Conservation (phyloP, 306 rosid species). For the Argentina anserina region DNA sequence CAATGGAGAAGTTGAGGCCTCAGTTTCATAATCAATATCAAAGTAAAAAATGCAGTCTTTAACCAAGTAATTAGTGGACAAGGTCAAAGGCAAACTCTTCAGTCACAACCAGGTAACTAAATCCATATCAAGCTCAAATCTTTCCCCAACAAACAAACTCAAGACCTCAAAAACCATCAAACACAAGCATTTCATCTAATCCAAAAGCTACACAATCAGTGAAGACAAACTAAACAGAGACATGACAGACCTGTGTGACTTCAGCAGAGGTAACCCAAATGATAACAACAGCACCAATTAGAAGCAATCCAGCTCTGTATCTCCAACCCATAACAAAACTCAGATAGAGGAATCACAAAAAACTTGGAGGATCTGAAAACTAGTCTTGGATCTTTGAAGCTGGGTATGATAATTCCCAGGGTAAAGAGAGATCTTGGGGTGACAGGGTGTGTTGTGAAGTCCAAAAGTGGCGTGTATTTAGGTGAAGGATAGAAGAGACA, state of each 20-base stretch:
- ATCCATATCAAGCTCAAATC: constrained; percentile 8
- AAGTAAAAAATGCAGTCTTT: background rate
- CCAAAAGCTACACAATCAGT: background rate
- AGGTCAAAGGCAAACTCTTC: background rate
- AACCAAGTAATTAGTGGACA: background rate
- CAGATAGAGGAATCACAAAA: constrained; percentile 20
- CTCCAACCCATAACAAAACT: constrained; percentile 70
- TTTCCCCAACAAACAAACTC: background rate
- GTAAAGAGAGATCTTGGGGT: constrained; percentile 23
- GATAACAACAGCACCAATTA: constrained; percentile 73
- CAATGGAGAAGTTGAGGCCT: constrained; percentile 3
- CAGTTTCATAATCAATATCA: background rate
- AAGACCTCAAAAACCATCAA: constrained; percentile 9
- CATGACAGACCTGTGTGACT: constrained; percentile 78
- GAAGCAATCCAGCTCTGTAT: constrained; percentile 76
- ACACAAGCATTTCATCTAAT: background rate
- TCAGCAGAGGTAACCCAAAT: constrained; percentile 97
- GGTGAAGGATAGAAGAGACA: background rate
- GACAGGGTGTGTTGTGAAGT: constrained; percentile 13
- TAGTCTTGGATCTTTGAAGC: constrained; percentile 33
- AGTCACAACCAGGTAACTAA: background rate
- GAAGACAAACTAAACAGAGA: background rate
- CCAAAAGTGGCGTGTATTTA: constrained; percentile 17
- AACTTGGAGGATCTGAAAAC: constrained; percentile 34
- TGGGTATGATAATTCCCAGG: constrained; percentile 17